Percentiles rank a stretch among this genome's conserved stretches.
These are phyloP conservation scores for Mallotus repandus DNA, from an alignment of 441 rosid species.

Conservation along the genomic window DNA sequence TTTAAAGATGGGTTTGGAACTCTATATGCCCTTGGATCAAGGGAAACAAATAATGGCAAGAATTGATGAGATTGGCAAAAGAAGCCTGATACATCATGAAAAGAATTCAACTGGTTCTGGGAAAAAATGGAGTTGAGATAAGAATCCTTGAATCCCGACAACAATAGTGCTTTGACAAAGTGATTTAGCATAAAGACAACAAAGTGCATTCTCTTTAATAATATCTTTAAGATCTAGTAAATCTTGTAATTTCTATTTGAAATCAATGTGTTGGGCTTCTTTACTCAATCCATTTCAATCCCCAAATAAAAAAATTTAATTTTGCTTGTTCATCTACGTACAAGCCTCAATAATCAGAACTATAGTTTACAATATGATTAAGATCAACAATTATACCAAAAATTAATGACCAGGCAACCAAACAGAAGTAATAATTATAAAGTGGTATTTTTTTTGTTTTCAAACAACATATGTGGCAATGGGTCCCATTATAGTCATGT, in stretches of 20 bases:
- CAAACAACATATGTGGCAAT: no score
- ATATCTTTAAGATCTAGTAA: slow-evolving; percentile 45
- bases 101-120: slow-evolving; percentile 45
- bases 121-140: slow-evolving; percentile 46
- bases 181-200: slow-evolving; percentile 55
- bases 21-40: slow-evolving; percentile 40
- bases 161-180: slow-evolving; percentile 35
- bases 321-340: slow-evolving; percentile 21
- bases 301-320: neutral
- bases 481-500: no score
- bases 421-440: no score
- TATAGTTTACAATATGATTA: no score
- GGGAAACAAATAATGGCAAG: slow-evolving; percentile 33
- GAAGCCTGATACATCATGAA: slow-evolving; percentile 38
- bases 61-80: slow-evolving; percentile 29
- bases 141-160: slow-evolving; percentile 49
- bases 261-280: slow-evolving; percentile 21
- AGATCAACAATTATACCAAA: no score
- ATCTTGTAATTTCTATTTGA: slow-evolving; percentile 30
- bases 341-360: neutral
- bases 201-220: slow-evolving; percentile 47
- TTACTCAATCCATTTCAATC: slow-evolving; percentile 39
- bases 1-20: slow-evolving; percentile 48
- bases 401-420: no score
- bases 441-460: no score